Evolutionary conservation across 306 rosid genomes (phyloP), one percentile per base, ranked within the genome.

Genomic region (Mimosa bimucronata): DNA sequence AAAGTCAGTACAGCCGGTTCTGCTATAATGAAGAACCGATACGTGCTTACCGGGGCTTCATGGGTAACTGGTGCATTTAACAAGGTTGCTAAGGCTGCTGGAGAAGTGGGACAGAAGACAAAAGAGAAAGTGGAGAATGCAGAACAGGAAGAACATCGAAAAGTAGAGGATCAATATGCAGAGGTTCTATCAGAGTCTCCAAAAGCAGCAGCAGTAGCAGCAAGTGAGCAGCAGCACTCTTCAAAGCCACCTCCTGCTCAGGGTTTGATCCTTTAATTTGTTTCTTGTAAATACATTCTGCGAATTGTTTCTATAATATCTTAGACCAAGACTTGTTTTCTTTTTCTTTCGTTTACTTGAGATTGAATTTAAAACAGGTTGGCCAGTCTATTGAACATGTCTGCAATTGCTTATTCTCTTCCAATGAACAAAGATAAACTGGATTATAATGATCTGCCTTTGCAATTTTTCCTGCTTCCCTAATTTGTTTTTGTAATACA

Each of bases 81-180:
- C 45, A 90, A 76, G 89, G 98, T 95, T 66, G 84, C 98, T 28
- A 91, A 92, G 85, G 98, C 98, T n/a, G 98, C 98, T 14, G 97
- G 87, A 76, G 98, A 95, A 37, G 98, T 93, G 58, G 92, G 98
- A 53, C 95, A 91, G 84, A 92, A 90, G 86, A 91, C 98, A 38
- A 92, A 78, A 81, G 98, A 92, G 89, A 92, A 91, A 45, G 85
- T 90, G 58, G 97, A 76, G 74, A 78, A 57, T 42, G 91, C 81
- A 11, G 98, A 91, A 74, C 92, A 94, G 71, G 95, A 90, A 53
- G 79, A 91, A 83, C 87, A 86, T 21, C 89, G 85, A 76, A 84
- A 87, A 29, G 81, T 80, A 25, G 94, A 80, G 78, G 98, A 90
- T 76, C 93, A 87, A 73, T 90, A 84, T 69, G 94, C 94, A 68